Conservation (phyloP, 2,329 filamentous ascomycete genomes). For the Rutstroemia sp. region DNA sequence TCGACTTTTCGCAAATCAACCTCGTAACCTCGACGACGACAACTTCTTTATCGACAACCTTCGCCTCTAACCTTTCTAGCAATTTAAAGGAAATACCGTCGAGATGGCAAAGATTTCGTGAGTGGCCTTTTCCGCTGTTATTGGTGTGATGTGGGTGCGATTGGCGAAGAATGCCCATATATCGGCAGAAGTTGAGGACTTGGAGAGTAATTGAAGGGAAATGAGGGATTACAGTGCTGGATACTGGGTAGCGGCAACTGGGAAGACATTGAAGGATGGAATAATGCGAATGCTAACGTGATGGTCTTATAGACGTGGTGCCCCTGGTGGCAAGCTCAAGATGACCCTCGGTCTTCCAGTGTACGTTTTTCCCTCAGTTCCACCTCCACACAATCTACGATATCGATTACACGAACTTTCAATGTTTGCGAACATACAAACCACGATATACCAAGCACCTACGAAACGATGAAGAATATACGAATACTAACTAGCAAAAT, state of each 20-base stretch:
- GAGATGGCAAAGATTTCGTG: conserved; percentile 60
- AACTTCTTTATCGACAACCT: conserved; percentile 12
- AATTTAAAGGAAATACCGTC: conserved; percentile 33
- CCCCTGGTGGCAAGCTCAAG: conserved; percentile 99
- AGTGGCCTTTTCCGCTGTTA: conserved; percentile 31
- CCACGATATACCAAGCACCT: neutral
- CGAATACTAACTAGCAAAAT: conserved; percentile 12
- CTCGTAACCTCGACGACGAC: conserved; percentile 14
- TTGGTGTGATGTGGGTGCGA: neutral
- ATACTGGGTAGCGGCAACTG: neutral
- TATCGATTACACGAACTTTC: conserved; percentile 26
- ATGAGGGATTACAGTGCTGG: neutral
- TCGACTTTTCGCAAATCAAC: conserved; percentile 13
- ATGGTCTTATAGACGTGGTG: conserved; percentile 57
- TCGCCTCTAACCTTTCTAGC: conserved; percentile 25
- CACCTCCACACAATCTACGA: conserved; percentile 15
- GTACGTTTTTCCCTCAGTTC: conserved; percentile 53
- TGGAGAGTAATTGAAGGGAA: neutral
- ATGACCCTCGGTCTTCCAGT: conserved; percentile 99
- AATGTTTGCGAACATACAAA: neutral
- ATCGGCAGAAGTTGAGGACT: neutral
- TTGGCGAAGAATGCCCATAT: neutral
- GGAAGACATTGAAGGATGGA: neutral
- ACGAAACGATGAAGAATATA: neutral
- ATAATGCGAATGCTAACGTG: conserved; percentile 12